Evolutionary conservation across 2,329 filamentous ascomycete genomes (phyloP).

Genomic region (Pseudogymnoascus sp.): DNA sequence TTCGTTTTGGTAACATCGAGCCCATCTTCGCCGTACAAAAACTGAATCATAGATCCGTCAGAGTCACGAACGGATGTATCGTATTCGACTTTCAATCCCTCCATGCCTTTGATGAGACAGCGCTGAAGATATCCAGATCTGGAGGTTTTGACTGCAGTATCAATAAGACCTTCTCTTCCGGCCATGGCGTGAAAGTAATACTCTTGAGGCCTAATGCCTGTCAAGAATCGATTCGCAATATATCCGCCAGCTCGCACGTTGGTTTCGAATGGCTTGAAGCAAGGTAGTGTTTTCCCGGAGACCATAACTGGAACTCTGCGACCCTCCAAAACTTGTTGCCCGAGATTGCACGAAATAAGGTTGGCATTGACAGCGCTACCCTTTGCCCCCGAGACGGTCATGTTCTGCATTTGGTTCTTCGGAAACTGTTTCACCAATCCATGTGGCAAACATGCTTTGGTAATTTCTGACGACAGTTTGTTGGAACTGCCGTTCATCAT

Average conservation of each 20-base stretch:
- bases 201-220: constrained; percentile 91
- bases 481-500: constrained; percentile 67
- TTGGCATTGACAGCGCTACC: constrained; percentile 90
- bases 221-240: constrained; percentile 93
- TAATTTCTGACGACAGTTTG: constrained; percentile 69
- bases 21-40: constrained; percentile 93
- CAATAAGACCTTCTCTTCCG: constrained; percentile 93
- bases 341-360: constrained; percentile 93
- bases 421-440: constrained; percentile 89
- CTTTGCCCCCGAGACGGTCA: constrained; percentile 96
- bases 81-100: constrained; percentile 84
- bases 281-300: constrained; percentile 90
- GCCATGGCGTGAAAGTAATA: constrained; percentile 99
- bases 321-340: constrained; percentile 93
- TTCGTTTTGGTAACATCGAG: constrained; percentile 91
- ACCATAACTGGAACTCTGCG: constrained; percentile 94
- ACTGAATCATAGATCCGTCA: constrained; percentile 88
- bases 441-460: constrained; percentile 66
- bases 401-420: constrained; percentile 96
- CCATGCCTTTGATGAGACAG: constrained; percentile 98
- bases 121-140: constrained; percentile 93
- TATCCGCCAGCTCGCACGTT: constrained; percentile 85
- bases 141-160: constrained; percentile 97
- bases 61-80: constrained; percentile 90
- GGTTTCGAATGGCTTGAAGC: constrained; percentile 87